Evolutionary conservation across 345 rosid species (phyloP).

Genomic region (Isatis tinctoria): DNA sequence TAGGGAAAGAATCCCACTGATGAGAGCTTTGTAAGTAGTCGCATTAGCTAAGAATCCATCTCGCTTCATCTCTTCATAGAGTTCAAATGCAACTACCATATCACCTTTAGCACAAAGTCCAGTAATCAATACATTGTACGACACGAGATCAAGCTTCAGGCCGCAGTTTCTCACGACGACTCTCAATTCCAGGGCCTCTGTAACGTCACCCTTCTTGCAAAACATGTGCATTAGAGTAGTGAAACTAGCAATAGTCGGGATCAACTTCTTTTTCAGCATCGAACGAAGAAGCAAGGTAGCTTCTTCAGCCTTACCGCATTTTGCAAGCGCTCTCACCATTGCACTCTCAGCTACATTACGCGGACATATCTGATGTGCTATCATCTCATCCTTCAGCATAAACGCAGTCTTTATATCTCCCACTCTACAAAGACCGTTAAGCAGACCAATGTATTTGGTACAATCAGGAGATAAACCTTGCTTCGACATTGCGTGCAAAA

Average conservation of each 20-base stretch:
- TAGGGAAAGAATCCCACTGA: conserved; percentile 40
- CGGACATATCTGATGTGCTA: conserved; percentile 37
- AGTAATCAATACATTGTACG: conserved; percentile 69
- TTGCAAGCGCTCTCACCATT: conserved; percentile 79
- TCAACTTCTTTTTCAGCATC: conserved; percentile 49
- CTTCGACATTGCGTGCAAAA: conserved; percentile 59
- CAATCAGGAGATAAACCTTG: conserved; percentile 48
- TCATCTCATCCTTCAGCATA: conserved; percentile 68
- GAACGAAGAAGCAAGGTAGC: conserved; percentile 51
- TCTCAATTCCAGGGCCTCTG: conserved; percentile 55
- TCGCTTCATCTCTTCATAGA: conserved; percentile 76
- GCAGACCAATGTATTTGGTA: conserved; percentile 46
- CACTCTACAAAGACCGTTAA: conserved; percentile 62
- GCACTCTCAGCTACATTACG: conserved; percentile 77
- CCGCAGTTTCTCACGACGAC: conserved; percentile 47
- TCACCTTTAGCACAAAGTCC: conserved; percentile 62
- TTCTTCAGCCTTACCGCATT: conserved; percentile 74
- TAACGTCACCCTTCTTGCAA: conserved; percentile 47
- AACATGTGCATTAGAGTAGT: conserved; percentile 68
- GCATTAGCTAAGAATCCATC: conserved; percentile 57
- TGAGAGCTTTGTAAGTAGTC: conserved; percentile 57
- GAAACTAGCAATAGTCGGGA: conserved; percentile 77
- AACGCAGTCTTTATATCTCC: conserved; percentile 61
- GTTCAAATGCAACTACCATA: conserved; percentile 43
- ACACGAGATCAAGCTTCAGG: conserved; percentile 60